These are phyloP conservation scores for Ganoderma lingzhi DNA, from an alignment of 1,284 basidiomycete genomes.

Conservation along the genomic window DNA sequence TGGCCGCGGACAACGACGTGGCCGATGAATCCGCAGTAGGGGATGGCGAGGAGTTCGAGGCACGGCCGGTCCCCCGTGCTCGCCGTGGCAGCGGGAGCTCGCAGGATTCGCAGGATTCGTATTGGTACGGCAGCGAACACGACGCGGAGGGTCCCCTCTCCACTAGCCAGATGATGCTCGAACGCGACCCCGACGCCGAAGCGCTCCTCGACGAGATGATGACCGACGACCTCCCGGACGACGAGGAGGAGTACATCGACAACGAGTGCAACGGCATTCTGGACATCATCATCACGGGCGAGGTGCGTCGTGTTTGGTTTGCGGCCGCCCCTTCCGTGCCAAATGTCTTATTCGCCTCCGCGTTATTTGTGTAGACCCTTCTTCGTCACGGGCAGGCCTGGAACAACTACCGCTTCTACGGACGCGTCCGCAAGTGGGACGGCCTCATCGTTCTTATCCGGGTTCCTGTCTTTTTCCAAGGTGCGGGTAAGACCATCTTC, in stretches of 20 bases:
- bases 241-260: slow-evolving; percentile 33
- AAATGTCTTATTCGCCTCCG: not conserved
- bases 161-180: slow-evolving; percentile 26
- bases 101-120: slow-evolving; percentile 24
- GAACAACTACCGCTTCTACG: slow-evolving; percentile 66
- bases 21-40: slow-evolving; percentile 21
- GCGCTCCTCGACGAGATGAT: slow-evolving; percentile 41
- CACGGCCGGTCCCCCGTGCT: slow-evolving; percentile 2
- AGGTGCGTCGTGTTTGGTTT: slow-evolving; percentile 41
- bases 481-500: slow-evolving; percentile 56
- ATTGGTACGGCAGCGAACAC: slow-evolving; percentile 25
- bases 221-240: slow-evolving; percentile 35
- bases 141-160: slow-evolving; percentile 15
- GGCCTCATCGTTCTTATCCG: slow-evolving; percentile 72
- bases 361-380: slow-evolving; percentile 40
- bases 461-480: slow-evolving; percentile 45
- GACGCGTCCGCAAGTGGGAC: slow-evolving; percentile 72
- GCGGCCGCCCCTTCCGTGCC: not conserved
- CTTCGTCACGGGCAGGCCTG: slow-evolving; percentile 63
- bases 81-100: slow-evolving; percentile 25
- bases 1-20: not conserved
- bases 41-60: slow-evolving; percentile 24
- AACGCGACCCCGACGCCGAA: slow-evolving; percentile 36
- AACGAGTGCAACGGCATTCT: slow-evolving; percentile 56
- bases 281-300: slow-evolving; percentile 67